Evolutionary conservation across 441 rosid genomes (phyloP).

Genomic region (Adansonia madagascariensis): DNA sequence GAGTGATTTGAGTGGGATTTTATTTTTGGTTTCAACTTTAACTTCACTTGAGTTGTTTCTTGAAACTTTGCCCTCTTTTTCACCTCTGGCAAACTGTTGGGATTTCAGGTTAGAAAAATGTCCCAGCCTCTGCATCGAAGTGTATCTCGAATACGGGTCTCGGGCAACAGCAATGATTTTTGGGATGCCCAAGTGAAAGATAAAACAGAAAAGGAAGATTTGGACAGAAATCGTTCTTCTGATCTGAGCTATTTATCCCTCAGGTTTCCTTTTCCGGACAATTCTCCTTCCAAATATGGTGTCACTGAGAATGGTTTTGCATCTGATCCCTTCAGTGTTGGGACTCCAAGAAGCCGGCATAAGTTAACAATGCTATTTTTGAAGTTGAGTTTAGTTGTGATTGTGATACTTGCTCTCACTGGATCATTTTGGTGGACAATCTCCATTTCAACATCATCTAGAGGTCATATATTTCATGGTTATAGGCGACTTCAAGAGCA

Average conservation of each 20-base stretch:
- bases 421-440: slow-evolving; percentile 98
- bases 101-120: slow-evolving; percentile 58
- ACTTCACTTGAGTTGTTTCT: slow-evolving; percentile 5
- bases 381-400: slow-evolving; percentile 72
- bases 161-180: slow-evolving; percentile 64
- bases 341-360: slow-evolving; percentile 64
- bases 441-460: slow-evolving; percentile 70
- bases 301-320: slow-evolving; percentile 59
- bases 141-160: slow-evolving; percentile 63
- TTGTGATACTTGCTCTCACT: slow-evolving; percentile 65
- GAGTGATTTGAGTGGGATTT: slow-evolving; percentile 15
- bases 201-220: slow-evolving; percentile 70
- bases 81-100: slow-evolving; percentile 25
- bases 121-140: slow-evolving; percentile 86
- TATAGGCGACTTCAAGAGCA: slow-evolving; percentile 93
- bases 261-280: slow-evolving; percentile 64
- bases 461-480: slow-evolving; percentile 74
- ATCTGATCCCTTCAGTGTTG: slow-evolving; percentile 56
- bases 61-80: slow-evolving; percentile 5
- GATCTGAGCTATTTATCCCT: slow-evolving; percentile 50
- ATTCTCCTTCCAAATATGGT: slow-evolving; percentile 63
- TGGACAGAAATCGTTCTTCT: slow-evolving; percentile 55
- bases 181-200: slow-evolving; percentile 86
- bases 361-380: slow-evolving; percentile 59
- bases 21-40: neutral